Conservation (phyloP, 176 grass and related monocot genomes). For the Bromus sterilis region DNA sequence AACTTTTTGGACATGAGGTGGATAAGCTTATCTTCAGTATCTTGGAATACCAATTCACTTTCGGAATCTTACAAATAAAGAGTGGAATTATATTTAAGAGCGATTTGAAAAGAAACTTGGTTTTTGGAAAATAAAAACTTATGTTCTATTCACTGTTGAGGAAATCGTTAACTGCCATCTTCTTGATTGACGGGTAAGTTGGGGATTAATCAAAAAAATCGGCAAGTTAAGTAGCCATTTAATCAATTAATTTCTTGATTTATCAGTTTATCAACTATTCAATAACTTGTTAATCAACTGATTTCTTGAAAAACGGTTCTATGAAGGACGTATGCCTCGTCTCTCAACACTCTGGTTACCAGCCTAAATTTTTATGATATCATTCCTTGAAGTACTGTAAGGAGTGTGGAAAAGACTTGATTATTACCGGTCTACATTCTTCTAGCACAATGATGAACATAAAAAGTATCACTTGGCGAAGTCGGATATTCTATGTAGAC, state of each 20-base stretch:
- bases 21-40: not conserved
- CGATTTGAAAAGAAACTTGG: not conserved
- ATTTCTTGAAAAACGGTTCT: too few species aligned
- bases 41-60: not conserved
- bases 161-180: too few species aligned
- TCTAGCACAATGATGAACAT: not conserved
- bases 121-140: not conserved
- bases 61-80: not conserved
- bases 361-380: not conserved
- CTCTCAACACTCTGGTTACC: not conserved
- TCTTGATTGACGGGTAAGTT: too few species aligned
- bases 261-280: too few species aligned
- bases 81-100: not conserved
- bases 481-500: not conserved
- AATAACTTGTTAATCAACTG: too few species aligned
- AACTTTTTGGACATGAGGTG: not conserved
- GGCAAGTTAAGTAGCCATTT: too few species aligned
- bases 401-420: not conserved
- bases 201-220: too few species aligned
- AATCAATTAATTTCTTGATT: too few species aligned
- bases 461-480: not conserved
- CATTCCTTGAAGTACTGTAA: not conserved
- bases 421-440: not conserved
- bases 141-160: too few species aligned
- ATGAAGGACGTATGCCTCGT: not conserved